Conservation (phyloP, 441 rosid species). For the Codiaeum variegatum region DNA sequence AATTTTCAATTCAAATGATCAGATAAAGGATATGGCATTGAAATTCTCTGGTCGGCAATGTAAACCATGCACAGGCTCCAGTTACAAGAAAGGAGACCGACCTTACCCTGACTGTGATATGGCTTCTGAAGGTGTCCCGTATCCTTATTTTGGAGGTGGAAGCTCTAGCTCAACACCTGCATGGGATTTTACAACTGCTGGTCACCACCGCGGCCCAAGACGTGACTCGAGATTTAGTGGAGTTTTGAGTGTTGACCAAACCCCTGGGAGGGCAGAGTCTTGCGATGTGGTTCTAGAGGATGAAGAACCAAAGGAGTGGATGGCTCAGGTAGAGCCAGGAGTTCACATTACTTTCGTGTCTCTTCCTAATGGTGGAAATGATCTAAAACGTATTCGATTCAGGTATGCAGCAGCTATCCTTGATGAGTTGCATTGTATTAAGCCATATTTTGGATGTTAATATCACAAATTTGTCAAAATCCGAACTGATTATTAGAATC, state of each 20-base stretch:
- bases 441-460: neutral
- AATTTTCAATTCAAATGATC: constrained; percentile 18
- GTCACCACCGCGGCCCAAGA: constrained; percentile 40
- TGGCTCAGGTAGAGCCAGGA: constrained; percentile 99
- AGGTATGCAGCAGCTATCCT: constrained; percentile 40
- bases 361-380: constrained; percentile 90
- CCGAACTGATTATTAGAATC: neutral
- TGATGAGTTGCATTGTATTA: neutral
- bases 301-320: constrained; percentile 92
- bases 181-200: constrained; percentile 76
- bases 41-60: constrained; percentile 86
- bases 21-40: constrained; percentile 93
- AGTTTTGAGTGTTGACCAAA: constrained; percentile 40
- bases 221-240: constrained; percentile 47
- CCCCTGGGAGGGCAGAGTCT: constrained; percentile 39
- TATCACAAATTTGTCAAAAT: neutral
- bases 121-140: constrained; percentile 77
- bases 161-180: constrained; percentile 94
- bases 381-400: constrained; percentile 92
- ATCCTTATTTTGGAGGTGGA: constrained; percentile 66
- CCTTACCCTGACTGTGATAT: constrained; percentile 67
- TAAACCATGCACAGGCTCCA: constrained; percentile 75
- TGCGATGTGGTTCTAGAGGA: constrained; percentile 78
- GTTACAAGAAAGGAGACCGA: constrained; percentile 53
- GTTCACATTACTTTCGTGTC: constrained; percentile 95